Conservation (phyloP, 805 yeast genomes). For the Candida hungchunana region DNA sequence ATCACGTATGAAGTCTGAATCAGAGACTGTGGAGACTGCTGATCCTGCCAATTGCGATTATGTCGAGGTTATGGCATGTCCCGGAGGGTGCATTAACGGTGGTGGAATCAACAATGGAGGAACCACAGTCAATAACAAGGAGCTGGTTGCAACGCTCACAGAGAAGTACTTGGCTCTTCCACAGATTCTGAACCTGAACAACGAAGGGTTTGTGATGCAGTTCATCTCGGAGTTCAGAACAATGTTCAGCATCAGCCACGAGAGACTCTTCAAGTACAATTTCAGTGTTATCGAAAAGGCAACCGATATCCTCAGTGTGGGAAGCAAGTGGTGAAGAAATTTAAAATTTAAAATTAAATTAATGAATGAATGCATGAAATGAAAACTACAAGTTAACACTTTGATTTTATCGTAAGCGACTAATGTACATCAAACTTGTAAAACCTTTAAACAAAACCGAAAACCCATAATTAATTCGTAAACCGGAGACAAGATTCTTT, state of each 20-base stretch:
- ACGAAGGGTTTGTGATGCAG: slow-evolving; percentile 21
- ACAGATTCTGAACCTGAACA: slow-evolving; percentile 29
- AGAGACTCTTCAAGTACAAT: slow-evolving; percentile 40
- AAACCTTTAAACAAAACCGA: slow-evolving; percentile 12
- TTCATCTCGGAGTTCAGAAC: slow-evolving; percentile 36
- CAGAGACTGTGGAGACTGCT: slow-evolving; percentile 27
- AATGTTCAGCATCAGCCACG: slow-evolving; percentile 28
- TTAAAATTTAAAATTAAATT: too few species aligned
- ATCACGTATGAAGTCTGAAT: slow-evolving; percentile 12
- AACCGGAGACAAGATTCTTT: slow-evolving; percentile 11
- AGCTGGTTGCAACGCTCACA: slow-evolving; percentile 24
- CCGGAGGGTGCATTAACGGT: slow-evolving; percentile 95
- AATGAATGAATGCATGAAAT: too few species aligned
- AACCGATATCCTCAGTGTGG: slow-evolving; percentile 46
- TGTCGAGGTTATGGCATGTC: slow-evolving; percentile 97
- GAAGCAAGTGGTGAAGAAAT: slow-evolving; percentile 54
- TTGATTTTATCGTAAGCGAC: slow-evolving; percentile 6
- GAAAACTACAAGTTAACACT: too few species aligned
- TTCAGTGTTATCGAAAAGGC: slow-evolving; percentile 51
- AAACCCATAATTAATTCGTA: slow-evolving; percentile 13
- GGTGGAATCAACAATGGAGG: slow-evolving; percentile 67
- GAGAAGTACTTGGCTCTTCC: slow-evolving; percentile 27
- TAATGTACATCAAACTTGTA: slow-evolving; percentile 8
- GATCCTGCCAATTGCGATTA: slow-evolving; percentile 72
- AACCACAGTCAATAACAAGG: slow-evolving; percentile 15